Conservation (phyloP, 352 stramenopile genomes). For the Globisporangium solare region DNA sequence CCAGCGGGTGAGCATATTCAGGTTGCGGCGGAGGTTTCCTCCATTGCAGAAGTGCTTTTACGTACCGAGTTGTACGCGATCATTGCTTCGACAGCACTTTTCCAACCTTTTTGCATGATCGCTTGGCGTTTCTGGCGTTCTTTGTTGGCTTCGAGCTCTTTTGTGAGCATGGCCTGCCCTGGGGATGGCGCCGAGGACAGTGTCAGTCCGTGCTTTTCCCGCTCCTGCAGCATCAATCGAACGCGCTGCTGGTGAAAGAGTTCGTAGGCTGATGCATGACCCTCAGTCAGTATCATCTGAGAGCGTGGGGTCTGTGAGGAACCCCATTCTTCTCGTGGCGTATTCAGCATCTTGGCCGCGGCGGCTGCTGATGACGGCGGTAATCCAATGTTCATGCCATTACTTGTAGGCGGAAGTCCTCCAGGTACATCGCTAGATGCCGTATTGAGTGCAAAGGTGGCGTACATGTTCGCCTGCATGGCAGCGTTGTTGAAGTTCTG, state of each 20-base stretch:
- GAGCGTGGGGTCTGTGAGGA: conserved; percentile 80
- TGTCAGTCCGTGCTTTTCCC: conserved; percentile 74
- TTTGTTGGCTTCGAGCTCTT: conserved; percentile 85
- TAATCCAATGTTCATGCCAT: conserved; percentile 23
- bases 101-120: conserved; percentile 89
- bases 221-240: conserved; percentile 80
- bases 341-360: conserved; percentile 50
- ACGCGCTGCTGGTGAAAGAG: conserved; percentile 84
- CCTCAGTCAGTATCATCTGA: conserved; percentile 78
- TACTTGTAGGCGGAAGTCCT: not conserved
- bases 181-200: conserved; percentile 74
- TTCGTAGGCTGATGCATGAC: conserved; percentile 79
- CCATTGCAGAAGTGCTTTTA: not conserved
- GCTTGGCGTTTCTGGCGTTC: conserved; percentile 83
- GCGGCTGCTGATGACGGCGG: conserved; percentile 33
- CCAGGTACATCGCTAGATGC: conserved; percentile 2
- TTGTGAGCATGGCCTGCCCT: conserved; percentile 83
- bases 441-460: conserved; percentile 12
- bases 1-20: not conserved
- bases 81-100: conserved; percentile 80
- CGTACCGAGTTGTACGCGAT: conserved; percentile 66
- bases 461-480: conserved; percentile 16
- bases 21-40: not conserved
- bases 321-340: conserved; percentile 82
- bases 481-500: conserved; percentile 25